These are phyloP conservation scores for Beauveria caledonica DNA, from an alignment of 2,329 filamentous ascomycete species.

Conservation along the genomic window DNA sequence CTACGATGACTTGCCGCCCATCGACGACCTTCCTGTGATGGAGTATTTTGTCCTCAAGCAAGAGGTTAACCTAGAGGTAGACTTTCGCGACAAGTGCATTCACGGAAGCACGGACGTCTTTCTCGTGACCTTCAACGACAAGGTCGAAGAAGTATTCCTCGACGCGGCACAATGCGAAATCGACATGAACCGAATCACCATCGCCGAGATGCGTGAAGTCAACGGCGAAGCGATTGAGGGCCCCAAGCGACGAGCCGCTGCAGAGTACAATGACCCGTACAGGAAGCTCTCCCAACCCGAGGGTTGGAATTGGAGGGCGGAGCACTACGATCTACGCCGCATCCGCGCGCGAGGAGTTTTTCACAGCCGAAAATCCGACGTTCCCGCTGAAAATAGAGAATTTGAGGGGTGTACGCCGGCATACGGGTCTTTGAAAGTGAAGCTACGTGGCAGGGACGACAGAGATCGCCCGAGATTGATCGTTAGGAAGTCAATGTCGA, in stretches of 20 bases:
- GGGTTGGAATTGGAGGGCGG: conserved; percentile 53
- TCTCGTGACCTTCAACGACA: conserved; percentile 55
- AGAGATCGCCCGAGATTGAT: conserved; percentile 33
- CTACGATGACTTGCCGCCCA: conserved; percentile 25
- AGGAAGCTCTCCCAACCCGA: conserved; percentile 52
- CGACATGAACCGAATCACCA: conserved; percentile 43
- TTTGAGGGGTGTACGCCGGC: conserved; percentile 47
- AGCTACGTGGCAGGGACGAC: conserved; percentile 32
- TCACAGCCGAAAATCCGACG: conserved; percentile 42
- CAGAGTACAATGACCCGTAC: conserved; percentile 57
- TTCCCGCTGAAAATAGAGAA: conserved; percentile 47
- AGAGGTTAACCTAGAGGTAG: conserved; percentile 80
- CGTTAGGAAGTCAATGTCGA: conserved; percentile 34
- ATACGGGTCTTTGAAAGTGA: conserved; percentile 43
- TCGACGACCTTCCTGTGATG: conserved; percentile 28
- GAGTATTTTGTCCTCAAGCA: conserved; percentile 63
- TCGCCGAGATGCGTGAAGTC: conserved; percentile 33
- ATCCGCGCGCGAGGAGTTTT: conserved; percentile 54
- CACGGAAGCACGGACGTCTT: conserved; percentile 75
- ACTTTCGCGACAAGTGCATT: conserved; percentile 68
- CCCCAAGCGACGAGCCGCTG: conserved; percentile 32
- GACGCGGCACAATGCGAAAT: conserved; percentile 57
- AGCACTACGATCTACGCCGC: conserved; percentile 68
- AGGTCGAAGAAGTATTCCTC: conserved; percentile 49
- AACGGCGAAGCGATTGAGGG: conserved; percentile 28